phyloP scores from a whole-genome alignment of 768 basidiomycete genomes.

The Omphalotus guepiniiformis region DNA sequence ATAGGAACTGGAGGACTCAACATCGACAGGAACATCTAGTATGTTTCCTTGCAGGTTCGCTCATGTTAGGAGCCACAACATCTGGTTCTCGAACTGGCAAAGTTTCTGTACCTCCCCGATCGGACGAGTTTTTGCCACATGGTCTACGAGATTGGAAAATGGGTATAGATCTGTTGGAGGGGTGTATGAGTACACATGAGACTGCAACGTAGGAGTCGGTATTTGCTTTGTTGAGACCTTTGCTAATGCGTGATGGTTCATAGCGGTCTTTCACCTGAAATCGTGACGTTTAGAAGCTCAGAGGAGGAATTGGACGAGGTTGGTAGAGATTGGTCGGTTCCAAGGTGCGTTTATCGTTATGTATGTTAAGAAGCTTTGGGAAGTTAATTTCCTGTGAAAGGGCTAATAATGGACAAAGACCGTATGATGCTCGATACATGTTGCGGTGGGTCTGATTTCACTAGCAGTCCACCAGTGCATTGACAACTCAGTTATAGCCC shows the following conservation, averaged over 20 bases:
- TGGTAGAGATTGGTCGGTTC: slow-evolving; percentile 66
- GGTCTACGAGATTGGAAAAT: slow-evolving; percentile 57
- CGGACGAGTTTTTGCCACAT: slow-evolving; percentile 35
- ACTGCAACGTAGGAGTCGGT: slow-evolving; percentile 40
- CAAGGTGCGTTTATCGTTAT: too few species aligned
- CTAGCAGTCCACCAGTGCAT: neutral
- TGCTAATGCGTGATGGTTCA: slow-evolving; percentile 40
- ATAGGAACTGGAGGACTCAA: slow-evolving; percentile 28
- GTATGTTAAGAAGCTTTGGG: too few species aligned
- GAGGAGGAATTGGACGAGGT: slow-evolving; percentile 22
- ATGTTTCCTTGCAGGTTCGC: slow-evolving; percentile 75
- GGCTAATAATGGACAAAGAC: neutral
- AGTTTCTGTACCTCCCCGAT: slow-evolving; percentile 45
- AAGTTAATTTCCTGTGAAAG: neutral
- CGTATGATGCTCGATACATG: slow-evolving; percentile 69
- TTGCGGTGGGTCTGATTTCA: slow-evolving; percentile 38
- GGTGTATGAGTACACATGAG: slow-evolving; percentile 61
- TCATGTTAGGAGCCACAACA: slow-evolving; percentile 70
- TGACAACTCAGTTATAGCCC: slow-evolving; percentile 38
- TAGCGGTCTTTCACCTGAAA: slow-evolving; percentile 60
- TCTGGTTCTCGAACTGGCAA: slow-evolving; percentile 32
- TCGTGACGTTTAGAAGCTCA: slow-evolving; percentile 52
- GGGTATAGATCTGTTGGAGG: slow-evolving; percentile 60
- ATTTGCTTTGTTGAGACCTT: neutral
- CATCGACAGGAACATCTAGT: slow-evolving; percentile 81